Evolutionary conservation across 2,329 filamentous ascomycete species (phyloP).

Genomic region (Trichoderma simmonsii): DNA sequence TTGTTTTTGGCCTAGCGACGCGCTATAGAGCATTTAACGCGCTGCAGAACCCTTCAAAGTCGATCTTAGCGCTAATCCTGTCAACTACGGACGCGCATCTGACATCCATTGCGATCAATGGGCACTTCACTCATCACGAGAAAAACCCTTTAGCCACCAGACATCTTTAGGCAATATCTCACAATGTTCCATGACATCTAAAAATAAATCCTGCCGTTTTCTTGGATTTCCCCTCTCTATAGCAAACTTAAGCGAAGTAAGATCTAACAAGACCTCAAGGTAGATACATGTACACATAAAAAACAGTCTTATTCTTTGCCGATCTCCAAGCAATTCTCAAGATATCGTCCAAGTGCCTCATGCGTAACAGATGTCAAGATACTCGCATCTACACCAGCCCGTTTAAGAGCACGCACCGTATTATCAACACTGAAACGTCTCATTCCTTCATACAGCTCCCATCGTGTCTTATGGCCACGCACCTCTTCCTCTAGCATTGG

Average conservation of each 20-base stretch:
- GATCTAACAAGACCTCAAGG: no score
- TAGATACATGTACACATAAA: no score
- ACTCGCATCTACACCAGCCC: background rate
- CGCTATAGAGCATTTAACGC: background rate
- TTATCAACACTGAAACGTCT: background rate
- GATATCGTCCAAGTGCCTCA: background rate
- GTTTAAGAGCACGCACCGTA: background rate
- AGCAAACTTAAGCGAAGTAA: background rate
- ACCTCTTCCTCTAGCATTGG: background rate
- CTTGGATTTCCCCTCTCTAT: background rate
- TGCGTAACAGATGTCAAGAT: background rate
- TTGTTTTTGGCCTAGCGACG: background rate
- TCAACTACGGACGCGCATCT: background rate
- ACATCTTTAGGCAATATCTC: background rate
- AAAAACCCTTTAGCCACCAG: fast-evolving
- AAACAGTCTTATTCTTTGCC: background rate
- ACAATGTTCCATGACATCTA: background rate
- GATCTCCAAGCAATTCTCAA: background rate
- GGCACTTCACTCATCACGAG: background rate
- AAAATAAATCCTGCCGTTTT: background rate
- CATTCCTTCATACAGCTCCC: background rate
- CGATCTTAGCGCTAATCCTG: background rate
- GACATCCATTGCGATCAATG: background rate
- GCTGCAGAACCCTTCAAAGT: background rate
- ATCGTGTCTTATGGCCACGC: background rate